A percentile compares a stretch with the other conserved stretches of the same genome.
These are phyloP conservation scores for Corylus heterophylla DNA, from an alignment of 306 rosid genomes.

Conservation along the genomic window DNA sequence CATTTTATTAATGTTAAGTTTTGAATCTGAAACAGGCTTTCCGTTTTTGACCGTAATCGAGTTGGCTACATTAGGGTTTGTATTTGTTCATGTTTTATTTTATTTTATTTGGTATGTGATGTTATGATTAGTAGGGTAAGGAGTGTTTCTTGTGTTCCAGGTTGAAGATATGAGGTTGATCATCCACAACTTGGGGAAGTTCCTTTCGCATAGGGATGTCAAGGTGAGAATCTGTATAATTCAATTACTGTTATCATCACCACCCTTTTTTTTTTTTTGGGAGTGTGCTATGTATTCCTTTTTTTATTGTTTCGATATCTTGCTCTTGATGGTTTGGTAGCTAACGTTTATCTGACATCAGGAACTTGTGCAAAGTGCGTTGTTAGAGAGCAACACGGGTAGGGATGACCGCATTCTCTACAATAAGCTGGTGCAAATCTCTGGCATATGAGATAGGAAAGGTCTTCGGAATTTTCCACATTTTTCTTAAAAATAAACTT, in stretches of 20 bases:
- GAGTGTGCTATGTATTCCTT: not conserved
- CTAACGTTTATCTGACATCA: slow-evolving; percentile 33
- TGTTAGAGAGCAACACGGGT: slow-evolving; percentile 92
- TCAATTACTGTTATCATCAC: not conserved
- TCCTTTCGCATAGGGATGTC: slow-evolving; percentile 91
- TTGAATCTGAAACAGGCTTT: slow-evolving; percentile 69
- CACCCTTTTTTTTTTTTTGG: not conserved
- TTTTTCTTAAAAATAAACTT: not conserved
- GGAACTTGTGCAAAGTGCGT: slow-evolving; percentile 98
- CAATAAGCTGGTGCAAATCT: slow-evolving; percentile 78
- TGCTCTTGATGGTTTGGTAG: slow-evolving; percentile 3
- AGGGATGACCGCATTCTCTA: slow-evolving; percentile 91
- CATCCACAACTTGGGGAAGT: slow-evolving; percentile 83
- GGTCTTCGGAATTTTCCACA: not conserved
- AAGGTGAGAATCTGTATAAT: slow-evolving; percentile 52
- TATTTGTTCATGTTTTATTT: not conserved
- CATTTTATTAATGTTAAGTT: slow-evolving; percentile 11
- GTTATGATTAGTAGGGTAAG: slow-evolving; percentile 14
- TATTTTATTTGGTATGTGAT: not conserved
- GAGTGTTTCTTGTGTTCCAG: slow-evolving; percentile 41
- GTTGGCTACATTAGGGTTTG: slow-evolving; percentile 82
- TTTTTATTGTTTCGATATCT: not conserved
- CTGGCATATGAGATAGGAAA: slow-evolving; percentile 44
- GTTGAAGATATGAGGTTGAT: slow-evolving; percentile 93
- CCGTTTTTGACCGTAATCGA: slow-evolving; percentile 80